A percentile compares a stretch with the other conserved stretches of the same genome.
phyloP scores from a whole-genome alignment of 2,329 filamentous ascomycete species.

The Penicillium janthinellum region DNA sequence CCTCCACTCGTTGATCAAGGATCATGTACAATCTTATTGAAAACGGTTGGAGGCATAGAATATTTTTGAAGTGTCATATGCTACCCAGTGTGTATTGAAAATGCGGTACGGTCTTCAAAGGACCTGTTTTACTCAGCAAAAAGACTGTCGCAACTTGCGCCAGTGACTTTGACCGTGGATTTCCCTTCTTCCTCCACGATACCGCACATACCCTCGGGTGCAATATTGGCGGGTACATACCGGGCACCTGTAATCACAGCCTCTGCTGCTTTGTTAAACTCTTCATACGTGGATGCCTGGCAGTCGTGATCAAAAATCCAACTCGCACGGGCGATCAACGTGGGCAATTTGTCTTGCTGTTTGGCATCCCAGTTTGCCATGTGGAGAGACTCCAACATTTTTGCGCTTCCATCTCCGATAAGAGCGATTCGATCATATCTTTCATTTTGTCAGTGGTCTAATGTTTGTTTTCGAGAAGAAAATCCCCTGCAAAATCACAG shows the following conservation, averaged over 20 bases:
- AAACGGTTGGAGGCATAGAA: no score
- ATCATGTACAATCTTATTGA: no score
- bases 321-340: not conserved
- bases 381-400: not conserved
- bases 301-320: not conserved
- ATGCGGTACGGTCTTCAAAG: no score
- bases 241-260: not conserved
- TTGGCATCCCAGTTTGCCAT: not conserved
- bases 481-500: no score
- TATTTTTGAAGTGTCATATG: no score
- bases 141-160: no score
- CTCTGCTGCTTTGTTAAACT: not conserved
- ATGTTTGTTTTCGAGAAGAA: no score
- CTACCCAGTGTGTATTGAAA: no score
- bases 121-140: no score
- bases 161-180: not conserved
- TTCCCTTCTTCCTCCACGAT: not conserved
- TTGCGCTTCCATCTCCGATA: not conserved
- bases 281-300: not conserved
- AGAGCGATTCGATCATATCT: not conserved
- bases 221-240: constrained; percentile 1
- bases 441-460: no score
- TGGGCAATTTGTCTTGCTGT: not conserved
- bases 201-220: not conserved
- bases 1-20: no score